Base-by-base conservation (phyloP, 257 asterid genomes). In the Lavandula angustifolia region DNA sequence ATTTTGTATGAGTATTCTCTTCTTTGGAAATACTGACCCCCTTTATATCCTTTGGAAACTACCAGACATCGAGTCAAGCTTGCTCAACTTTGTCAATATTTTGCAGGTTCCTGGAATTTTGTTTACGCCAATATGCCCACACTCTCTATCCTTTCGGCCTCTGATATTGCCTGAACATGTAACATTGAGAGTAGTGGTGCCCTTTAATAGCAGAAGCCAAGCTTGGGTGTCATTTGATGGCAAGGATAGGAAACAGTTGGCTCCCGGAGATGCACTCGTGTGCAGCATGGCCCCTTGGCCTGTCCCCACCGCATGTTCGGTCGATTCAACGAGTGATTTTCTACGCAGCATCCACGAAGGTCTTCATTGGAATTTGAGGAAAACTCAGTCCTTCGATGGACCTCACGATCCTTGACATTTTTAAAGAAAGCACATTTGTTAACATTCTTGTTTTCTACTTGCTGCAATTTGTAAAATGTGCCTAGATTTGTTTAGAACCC, bases 281-380 rank as follows among this genome's bases (percentile, higher is more conserved):
- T 94, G 99, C 79, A 86, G 97, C 85, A 94, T 94, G 99, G 97
- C 99, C 1, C 86, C 94, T 27, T 94, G 97, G 96, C 99, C 99
- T 1, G 99, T 94, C 18, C 96, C 99, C 44, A 94, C 97, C 0
- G 95, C 97, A 1, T 94, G 96, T 62, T 89, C 87, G 62, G 75
- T 66, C 14, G 97, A 94, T 73, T 82, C 96, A 0, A 94, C 97
- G 3, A 60, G 79, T 12, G 97, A 94, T 72, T 94, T 94, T 68
- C 75, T 94, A 11, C 90, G 78, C 29, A 94, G 99, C 80, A 94
- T 94, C 59, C 95, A 90, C 3, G 96, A 90, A 1, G 97, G 97
- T 16, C 97, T 94, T 42, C 96, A 90, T 64, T 94, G 99, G 99
- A 94, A 94, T 73, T 74, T 94, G 80, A 84, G 99, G 79, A 90